Conservation (phyloP, 306 rosid species). For the Quercus variabilis region DNA sequence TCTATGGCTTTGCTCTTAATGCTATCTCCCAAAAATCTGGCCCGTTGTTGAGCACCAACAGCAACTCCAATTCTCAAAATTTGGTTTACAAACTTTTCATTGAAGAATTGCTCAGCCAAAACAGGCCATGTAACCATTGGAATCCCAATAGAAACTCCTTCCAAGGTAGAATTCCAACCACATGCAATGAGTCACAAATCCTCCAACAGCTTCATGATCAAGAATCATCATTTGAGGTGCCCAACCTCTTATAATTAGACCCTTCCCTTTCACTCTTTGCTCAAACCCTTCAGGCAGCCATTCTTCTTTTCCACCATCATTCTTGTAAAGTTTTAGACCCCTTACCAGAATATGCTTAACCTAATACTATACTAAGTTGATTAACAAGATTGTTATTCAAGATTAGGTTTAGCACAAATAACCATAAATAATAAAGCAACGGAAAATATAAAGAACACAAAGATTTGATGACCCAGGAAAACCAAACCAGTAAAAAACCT, state of each 20-base stretch:
- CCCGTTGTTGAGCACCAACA: neutral
- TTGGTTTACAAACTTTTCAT: constrained; percentile 31
- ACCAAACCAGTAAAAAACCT: too few species aligned
- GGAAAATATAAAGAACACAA: too few species aligned
- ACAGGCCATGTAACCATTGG: constrained; percentile 39
- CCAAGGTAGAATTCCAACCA: constrained; percentile 40
- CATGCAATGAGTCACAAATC: constrained; percentile 29
- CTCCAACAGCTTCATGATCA: constrained; percentile 28
- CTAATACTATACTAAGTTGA: too few species aligned
- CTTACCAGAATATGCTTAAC: too few species aligned
- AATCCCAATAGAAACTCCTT: constrained; percentile 26
- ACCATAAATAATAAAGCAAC: too few species aligned
- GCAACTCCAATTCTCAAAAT: constrained; percentile 25
- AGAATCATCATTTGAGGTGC: constrained; percentile 36
- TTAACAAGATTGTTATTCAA: too few species aligned
- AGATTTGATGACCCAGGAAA: too few species aligned
- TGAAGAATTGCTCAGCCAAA: constrained; percentile 28
- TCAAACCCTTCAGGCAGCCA: constrained; percentile 36
- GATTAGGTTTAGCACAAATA: too few species aligned
- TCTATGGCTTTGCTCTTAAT: constrained; percentile 4
- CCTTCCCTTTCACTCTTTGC: constrained; percentile 35
- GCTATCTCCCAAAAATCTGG: neutral
- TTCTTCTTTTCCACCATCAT: neutral
- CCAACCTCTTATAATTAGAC: constrained; percentile 44
- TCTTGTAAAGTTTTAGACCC: too few species aligned